Percentiles rank a stretch among this genome's conserved stretches.
Conservation (phyloP, 2,329 filamentous ascomycete species). For the Coccinonectria pachysandricola region DNA sequence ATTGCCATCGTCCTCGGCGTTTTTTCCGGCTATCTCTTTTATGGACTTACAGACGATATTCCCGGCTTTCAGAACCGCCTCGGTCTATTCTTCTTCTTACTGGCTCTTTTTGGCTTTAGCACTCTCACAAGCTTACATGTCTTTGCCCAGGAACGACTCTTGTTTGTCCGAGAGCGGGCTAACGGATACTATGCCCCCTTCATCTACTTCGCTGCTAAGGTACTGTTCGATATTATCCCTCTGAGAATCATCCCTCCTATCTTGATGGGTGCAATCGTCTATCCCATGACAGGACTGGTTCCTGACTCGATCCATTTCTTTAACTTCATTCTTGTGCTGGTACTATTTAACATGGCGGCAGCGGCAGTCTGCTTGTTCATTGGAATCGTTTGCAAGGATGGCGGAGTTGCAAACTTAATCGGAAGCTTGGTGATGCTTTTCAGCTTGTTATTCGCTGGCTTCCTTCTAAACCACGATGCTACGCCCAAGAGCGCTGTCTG, state of each 20-base stretch:
- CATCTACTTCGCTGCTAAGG: slow-evolving; percentile 90
- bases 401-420: slow-evolving; percentile 83
- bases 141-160: slow-evolving; percentile 78
- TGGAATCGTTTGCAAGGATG: slow-evolving; percentile 87
- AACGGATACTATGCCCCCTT: slow-evolving; percentile 94
- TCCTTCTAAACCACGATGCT: slow-evolving; percentile 88
- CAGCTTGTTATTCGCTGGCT: slow-evolving; percentile 84
- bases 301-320: slow-evolving; percentile 75
- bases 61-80: slow-evolving; percentile 96
- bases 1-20: slow-evolving; percentile 92
- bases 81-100: slow-evolving; percentile 93
- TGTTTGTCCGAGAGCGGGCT: slow-evolving; percentile 87
- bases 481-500: slow-evolving; percentile 79
- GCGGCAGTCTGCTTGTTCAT: slow-evolving; percentile 92
- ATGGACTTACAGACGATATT: slow-evolving; percentile 90
- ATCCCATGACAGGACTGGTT: slow-evolving; percentile 93
- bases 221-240: slow-evolving; percentile 96
- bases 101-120: slow-evolving; percentile 93
- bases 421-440: slow-evolving; percentile 97
- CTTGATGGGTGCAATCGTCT: slow-evolving; percentile 90
- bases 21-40: slow-evolving; percentile 91
- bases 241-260: slow-evolving; percentile 90
- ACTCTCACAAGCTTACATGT: slow-evolving; percentile 89
- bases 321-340: slow-evolving; percentile 82
- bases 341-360: slow-evolving; percentile 92